These are phyloP conservation scores for Rhodomyrtus psidioides DNA, from an alignment of 441 rosid genomes.

Conservation along the genomic window DNA sequence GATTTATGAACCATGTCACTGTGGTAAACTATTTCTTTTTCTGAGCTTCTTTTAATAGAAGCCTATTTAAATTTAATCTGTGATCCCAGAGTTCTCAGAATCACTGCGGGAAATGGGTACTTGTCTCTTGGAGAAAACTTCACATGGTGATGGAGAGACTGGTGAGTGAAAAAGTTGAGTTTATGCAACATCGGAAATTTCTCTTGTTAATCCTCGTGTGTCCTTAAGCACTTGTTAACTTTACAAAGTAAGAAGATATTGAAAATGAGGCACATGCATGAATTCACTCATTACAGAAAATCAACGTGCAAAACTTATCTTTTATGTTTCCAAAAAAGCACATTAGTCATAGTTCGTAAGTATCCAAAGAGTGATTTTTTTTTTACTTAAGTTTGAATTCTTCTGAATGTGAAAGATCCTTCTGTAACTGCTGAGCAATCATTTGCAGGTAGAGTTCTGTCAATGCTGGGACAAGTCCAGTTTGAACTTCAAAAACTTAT, in stretches of 20 bases:
- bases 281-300: background rate
- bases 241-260: background rate
- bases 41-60: background rate
- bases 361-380: background rate
- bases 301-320: background rate
- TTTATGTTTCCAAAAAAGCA: background rate
- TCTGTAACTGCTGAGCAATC: background rate
- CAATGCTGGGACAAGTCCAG: slow-evolving; percentile 75
- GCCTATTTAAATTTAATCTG: slow-evolving; percentile 7
- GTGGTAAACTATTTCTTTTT: background rate
- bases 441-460: slow-evolving; percentile 61
- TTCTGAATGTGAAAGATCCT: background rate
- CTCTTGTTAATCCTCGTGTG: background rate
- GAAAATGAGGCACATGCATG: background rate
- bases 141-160: slow-evolving; percentile 64
- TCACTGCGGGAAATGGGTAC: slow-evolving; percentile 93
- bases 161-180: slow-evolving; percentile 30
- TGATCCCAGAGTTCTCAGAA: slow-evolving; percentile 79
- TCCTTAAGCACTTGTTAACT: background rate
- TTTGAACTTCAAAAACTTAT: slow-evolving; percentile 83
- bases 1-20: background rate
- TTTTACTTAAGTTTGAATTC: background rate
- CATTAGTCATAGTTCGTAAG: background rate
- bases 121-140: slow-evolving; percentile 67
- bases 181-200: background rate